phyloP scores from a whole-genome alignment of 176 grass and related monocot genomes.

The Themeda triandra region DNA sequence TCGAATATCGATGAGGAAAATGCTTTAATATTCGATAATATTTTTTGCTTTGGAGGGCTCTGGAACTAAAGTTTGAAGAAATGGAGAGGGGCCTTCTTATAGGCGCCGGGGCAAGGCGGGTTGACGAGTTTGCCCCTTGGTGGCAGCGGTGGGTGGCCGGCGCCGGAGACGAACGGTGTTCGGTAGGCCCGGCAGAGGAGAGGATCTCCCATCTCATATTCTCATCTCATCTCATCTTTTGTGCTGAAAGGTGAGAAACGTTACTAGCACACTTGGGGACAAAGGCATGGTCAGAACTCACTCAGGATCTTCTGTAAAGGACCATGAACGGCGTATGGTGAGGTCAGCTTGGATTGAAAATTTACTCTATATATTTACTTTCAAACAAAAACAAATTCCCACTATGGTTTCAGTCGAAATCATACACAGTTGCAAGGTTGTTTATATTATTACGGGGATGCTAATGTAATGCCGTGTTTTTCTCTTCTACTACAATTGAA shows the following conservation, averaged over 20 bases:
- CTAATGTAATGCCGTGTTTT: background rate
- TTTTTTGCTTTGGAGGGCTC: slow-evolving; percentile 37
- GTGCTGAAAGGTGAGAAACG: slow-evolving; percentile 19
- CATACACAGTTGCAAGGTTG: background rate
- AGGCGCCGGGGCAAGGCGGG: background rate
- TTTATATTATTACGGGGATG: background rate
- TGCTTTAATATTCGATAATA: slow-evolving; percentile 18
- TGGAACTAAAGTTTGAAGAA: slow-evolving; percentile 71
- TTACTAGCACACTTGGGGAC: background rate
- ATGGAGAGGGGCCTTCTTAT: slow-evolving; percentile 59
- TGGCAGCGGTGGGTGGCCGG: slow-evolving; percentile 29
- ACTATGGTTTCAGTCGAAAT: background rate
- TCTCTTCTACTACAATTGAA: background rate
- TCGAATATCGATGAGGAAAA: background rate
- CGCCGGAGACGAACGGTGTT: slow-evolving; percentile 21
- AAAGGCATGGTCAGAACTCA: background rate
- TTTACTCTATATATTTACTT: background rate
- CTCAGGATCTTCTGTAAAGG: slow-evolving; percentile 18
- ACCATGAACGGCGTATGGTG: background rate
- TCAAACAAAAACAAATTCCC: background rate
- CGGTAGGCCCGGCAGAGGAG: background rate
- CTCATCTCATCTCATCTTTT: background rate
- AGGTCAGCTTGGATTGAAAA: background rate
- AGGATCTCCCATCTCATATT: background rate
- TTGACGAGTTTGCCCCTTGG: slow-evolving; percentile 32